phyloP scores from a whole-genome alignment of 1,139 yeast species.

The Kodamaea suecica region DNA sequence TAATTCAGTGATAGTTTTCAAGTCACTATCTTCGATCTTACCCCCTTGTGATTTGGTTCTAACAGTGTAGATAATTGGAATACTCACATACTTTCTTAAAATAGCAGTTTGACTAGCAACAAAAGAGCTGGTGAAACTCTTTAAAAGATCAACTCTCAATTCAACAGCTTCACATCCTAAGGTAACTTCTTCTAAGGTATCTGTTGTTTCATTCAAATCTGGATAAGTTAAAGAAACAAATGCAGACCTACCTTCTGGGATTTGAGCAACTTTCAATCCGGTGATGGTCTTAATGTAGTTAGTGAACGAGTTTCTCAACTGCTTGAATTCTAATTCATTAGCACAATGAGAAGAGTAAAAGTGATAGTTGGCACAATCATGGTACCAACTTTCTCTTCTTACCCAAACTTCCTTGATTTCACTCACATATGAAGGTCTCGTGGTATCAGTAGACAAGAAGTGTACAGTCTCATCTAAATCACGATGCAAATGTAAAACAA shows the following conservation, averaged over 20 bases:
- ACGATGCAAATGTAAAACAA: slow-evolving; percentile 88
- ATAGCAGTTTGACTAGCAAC: slow-evolving; percentile 74
- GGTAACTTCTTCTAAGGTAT: slow-evolving; percentile 50
- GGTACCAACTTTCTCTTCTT: slow-evolving; percentile 77
- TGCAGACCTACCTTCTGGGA: slow-evolving; percentile 59
- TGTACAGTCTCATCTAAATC: slow-evolving; percentile 76
- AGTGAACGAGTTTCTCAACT: slow-evolving; percentile 58
- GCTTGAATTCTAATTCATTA: slow-evolving; percentile 51
- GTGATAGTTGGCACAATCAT: slow-evolving; percentile 72
- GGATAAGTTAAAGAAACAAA: slow-evolving; percentile 71
- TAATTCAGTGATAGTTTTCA: slow-evolving; percentile 47
- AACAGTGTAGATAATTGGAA: slow-evolving; percentile 81
- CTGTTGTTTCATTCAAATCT: slow-evolving; percentile 46
- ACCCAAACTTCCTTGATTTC: slow-evolving; percentile 83
- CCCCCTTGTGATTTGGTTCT: slow-evolving; percentile 86
- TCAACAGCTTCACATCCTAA: slow-evolving; percentile 82
- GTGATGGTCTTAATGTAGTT: slow-evolving; percentile 60
- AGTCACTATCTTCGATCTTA: slow-evolving; percentile 50
- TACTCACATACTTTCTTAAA: slow-evolving; percentile 55
- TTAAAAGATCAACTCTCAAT: slow-evolving; percentile 71
- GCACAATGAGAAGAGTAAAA: slow-evolving; percentile 77
- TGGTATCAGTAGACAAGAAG: slow-evolving; percentile 70
- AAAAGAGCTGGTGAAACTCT: slow-evolving; percentile 46
- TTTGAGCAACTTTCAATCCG: slow-evolving; percentile 43
- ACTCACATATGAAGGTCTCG: slow-evolving; percentile 82